These are phyloP conservation scores for Penicillium waksmanii DNA, from an alignment of 495 filamentous ascomycete genomes.

Conservation along the genomic window DNA sequence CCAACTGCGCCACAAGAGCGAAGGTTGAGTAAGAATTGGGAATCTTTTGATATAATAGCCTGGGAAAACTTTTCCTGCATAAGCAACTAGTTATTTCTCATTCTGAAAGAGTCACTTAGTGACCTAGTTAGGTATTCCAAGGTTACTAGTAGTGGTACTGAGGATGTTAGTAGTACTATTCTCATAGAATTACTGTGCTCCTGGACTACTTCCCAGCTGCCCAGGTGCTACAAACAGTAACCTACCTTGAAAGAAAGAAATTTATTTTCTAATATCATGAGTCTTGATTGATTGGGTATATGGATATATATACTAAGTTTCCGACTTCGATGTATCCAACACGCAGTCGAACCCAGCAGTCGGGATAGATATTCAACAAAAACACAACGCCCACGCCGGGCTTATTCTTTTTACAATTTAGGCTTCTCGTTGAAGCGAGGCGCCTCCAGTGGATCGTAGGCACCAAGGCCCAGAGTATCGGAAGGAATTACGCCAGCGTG, in stretches of 20 bases:
- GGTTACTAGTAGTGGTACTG: no score
- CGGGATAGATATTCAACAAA: not conserved
- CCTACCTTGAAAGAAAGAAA: no score
- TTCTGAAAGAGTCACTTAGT: no score
- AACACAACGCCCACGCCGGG: not conserved
- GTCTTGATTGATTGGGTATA: constrained; percentile 5
- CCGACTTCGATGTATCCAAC: not conserved
- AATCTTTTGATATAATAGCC: no score
- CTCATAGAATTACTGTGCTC: no score
- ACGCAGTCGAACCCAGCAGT: not conserved
- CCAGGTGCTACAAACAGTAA: no score
- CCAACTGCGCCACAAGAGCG: constrained; percentile 1
- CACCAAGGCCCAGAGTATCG: constrained; percentile 66
- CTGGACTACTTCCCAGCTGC: no score
- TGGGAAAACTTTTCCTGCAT: no score
- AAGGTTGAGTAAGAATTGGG: no score
- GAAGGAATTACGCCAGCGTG: constrained; percentile 69
- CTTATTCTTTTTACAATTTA: constrained; percentile 45
- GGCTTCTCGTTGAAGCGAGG: constrained; percentile 63
- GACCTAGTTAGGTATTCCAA: no score
- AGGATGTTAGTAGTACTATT: no score
- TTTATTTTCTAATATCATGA: not conserved
- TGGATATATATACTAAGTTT: not conserved
- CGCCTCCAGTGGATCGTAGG: constrained; percentile 68
- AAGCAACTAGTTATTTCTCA: no score